Evolutionary conservation across 129 eudicot species (phyloP), one percentile per base, ranked within the genome.

Genomic region (Deinandra increscens): DNA sequence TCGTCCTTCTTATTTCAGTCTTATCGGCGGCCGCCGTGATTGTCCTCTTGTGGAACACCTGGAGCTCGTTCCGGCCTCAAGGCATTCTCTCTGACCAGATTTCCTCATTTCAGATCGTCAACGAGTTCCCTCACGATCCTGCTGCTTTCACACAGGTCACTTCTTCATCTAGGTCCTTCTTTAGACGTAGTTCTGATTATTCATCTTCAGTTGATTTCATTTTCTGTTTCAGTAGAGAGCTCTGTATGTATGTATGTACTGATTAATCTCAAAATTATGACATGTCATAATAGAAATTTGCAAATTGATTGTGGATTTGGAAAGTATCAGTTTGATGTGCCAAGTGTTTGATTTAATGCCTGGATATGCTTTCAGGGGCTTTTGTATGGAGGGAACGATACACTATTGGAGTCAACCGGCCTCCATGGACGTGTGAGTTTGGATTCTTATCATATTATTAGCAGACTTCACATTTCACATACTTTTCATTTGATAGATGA

Each of bases 371-470:
- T 79, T 72, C 85, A 92, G 98, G 98, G 98, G 80, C 92, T 93
- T 68, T 70, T 87, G 58, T 93, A 93, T 73, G 89, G 84, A 69
- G 96, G 88, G 71, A 86, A 87, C 51, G 87, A 89, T 69, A 84
- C 92, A 9, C 76, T 93, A 4, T 87, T 86, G 77, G 98, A 93
- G 78, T 93, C 98, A 13, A 93, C 96, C 34, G 98, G 98, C 37
- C 98, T 89, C 60, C 22, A 93, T 56, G 88, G 92, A 43, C 87
- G 43, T 55, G 98, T 93, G 60, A 81, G 86, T 83, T 76, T 75
- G 6, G 15, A 60, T 36, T 49, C 71, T 48, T 50, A 48, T 56
- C 58, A 42, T 50, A 54, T 70, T 55, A 54, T 70, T 55, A 46
- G 37, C 68, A 31, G 11, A 65, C 9, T 44, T 78, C 4, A 22